Percentiles rank a stretch among this genome's conserved stretches.
phyloP scores from a whole-genome alignment of 1,284 basidiomycete species.

The Fereydounia khargensis region DNA sequence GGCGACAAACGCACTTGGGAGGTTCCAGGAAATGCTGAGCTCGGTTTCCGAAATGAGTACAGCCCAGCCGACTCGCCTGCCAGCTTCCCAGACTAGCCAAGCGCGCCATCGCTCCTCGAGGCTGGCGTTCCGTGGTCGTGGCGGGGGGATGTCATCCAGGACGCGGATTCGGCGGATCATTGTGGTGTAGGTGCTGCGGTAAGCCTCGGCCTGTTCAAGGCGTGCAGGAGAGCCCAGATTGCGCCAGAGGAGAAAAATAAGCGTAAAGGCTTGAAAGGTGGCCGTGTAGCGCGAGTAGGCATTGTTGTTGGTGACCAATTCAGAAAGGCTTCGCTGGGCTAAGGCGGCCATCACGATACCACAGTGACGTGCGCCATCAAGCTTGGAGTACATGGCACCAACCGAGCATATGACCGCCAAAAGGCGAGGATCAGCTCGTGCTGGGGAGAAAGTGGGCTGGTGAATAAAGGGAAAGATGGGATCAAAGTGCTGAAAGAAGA shows the following conservation, averaged over 20 bases:
- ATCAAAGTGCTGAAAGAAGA: conserved; percentile 24
- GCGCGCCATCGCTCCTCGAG: conserved; percentile 10
- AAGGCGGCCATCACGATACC: conserved; percentile 9
- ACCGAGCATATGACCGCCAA: conserved; percentile 9
- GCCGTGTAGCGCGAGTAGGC: conserved; percentile 3
- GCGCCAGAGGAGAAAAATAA: conserved; percentile 1
- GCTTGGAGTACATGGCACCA: conserved; percentile 13
- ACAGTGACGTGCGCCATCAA: conserved; percentile 7
- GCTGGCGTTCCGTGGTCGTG: conserved; percentile 1
- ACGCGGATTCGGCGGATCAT: conserved; percentile 10
- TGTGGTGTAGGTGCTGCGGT: conserved; percentile 4
- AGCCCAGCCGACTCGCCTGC: conserved; percentile 8
- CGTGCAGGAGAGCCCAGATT: neutral
- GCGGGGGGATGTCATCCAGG: conserved; percentile 9
- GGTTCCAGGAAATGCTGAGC: conserved; percentile 7
- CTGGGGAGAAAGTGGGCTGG: conserved; percentile 14
- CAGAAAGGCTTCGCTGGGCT: conserved; percentile 5
- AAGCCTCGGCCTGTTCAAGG: neutral
- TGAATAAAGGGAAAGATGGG: conserved; percentile 14
- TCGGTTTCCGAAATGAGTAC: conserved; percentile 10
- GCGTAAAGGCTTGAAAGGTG: conserved; percentile 8
- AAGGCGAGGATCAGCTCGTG: conserved; percentile 3
- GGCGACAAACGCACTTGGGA: conserved; percentile 6
- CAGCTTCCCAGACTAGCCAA: conserved; percentile 8
- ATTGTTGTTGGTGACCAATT: conserved; percentile 1